Evolutionary conservation across 139 green algal species (phyloP).

Genomic region (Micractinium sp.): DNA sequence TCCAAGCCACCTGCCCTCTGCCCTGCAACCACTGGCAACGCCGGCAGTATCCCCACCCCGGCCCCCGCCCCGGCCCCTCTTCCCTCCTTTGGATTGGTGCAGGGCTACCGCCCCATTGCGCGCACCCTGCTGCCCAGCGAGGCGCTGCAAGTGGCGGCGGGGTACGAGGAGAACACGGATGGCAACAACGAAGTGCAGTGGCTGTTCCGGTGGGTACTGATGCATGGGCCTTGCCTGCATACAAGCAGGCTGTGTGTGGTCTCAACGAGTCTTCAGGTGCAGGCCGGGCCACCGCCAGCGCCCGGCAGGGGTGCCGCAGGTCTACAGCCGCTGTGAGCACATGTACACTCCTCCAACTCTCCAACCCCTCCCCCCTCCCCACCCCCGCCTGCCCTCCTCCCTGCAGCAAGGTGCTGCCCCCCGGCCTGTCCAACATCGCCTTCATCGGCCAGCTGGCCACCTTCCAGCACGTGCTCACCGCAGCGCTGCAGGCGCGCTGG

Average conservation of each 20-base stretch:
- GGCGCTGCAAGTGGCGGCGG: background rate
- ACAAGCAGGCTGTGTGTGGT: no score
- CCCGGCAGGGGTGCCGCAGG: no score
- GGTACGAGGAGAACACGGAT: background rate
- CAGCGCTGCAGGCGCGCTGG: slow-evolving; percentile 25
- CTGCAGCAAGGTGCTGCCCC: slow-evolving; percentile 22
- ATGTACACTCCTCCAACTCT: background rate
- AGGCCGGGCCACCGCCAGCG: no score
- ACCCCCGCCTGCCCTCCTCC: background rate
- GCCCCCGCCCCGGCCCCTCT: background rate
- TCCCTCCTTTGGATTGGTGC: background rate
- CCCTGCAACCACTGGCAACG: no score
- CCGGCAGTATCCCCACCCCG: no score
- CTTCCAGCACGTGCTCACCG: slow-evolving; percentile 13
- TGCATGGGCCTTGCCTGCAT: no score
- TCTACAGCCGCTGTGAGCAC: background rate
- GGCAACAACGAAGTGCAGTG: slow-evolving; percentile 15
- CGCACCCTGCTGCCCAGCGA: background rate
- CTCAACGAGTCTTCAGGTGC: no score
- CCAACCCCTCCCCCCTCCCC: background rate
- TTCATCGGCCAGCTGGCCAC: slow-evolving; percentile 17
- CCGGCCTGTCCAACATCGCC: slow-evolving; percentile 10
- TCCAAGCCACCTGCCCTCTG: no score
- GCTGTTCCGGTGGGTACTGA: background rate
- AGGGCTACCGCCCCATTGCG: slow-evolving; percentile 10